Evolutionary conservation across 176 grass and related monocot species (phyloP).

Genomic region (Dactylis glomerata): DNA sequence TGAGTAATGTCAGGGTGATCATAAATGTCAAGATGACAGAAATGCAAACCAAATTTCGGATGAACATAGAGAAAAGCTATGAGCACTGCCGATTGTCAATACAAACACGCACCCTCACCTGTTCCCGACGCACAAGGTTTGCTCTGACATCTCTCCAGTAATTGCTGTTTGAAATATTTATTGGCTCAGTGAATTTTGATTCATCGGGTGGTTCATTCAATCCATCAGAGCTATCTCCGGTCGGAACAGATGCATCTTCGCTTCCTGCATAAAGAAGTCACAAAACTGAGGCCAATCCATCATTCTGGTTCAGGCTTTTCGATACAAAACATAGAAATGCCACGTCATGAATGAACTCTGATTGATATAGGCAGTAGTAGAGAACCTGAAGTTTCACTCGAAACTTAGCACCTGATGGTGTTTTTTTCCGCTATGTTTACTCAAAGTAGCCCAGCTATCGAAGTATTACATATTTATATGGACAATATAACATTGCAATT

Average conservation of each 20-base stretch:
- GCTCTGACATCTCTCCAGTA: conserved; percentile 96
- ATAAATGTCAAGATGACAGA: not conserved
- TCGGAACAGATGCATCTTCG: conserved; percentile 47
- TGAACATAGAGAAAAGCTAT: not conserved
- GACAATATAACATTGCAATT: not conserved
- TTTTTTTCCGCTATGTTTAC: not conserved
- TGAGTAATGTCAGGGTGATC: not conserved
- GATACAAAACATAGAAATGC: not conserved
- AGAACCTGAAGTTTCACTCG: not conserved
- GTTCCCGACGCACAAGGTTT: conserved; percentile 60
- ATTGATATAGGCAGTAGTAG: not conserved
- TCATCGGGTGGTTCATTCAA: conserved; percentile 20
- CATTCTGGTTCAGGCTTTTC: not conserved
- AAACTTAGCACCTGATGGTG: not conserved
- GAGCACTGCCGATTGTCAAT: not conserved
- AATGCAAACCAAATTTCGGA: not conserved
- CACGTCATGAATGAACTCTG: not conserved
- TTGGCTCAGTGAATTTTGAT: conserved; percentile 23
- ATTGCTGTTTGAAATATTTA: conserved; percentile 39
- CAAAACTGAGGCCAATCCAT: not conserved
- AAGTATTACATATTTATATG: no score
- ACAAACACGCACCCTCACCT: conserved; percentile 39
- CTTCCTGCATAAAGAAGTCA: conserved; percentile 44
- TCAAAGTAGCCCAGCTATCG: not conserved
- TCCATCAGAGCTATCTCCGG: conserved; percentile 46